Evolutionary conservation across 495 filamentous ascomycete genomes (phyloP).

Genomic region (Cercophora scortea): DNA sequence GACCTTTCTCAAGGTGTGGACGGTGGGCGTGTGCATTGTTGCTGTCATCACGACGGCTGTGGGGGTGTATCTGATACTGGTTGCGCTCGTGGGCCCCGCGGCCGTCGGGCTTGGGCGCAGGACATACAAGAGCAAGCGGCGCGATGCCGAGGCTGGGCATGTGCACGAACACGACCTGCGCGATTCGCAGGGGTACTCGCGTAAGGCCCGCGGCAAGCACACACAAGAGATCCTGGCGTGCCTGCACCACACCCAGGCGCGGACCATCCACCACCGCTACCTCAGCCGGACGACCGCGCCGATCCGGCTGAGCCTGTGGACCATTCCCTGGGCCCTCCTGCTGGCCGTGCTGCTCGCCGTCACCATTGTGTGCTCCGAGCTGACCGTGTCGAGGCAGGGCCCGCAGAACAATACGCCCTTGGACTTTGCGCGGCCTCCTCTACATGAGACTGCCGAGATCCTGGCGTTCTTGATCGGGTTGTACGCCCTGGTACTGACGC

Average conservation of each 20-base stretch:
- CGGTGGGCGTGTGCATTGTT: constrained; percentile 20
- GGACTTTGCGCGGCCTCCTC: constrained; percentile 19
- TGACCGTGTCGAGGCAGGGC: constrained; percentile 17
- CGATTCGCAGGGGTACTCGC: constrained; percentile 9
- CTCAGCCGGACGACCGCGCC: constrained; percentile 6
- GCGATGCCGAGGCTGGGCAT: constrained; percentile 6
- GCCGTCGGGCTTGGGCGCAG: constrained; percentile 4
- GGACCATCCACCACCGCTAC: constrained; percentile 15
- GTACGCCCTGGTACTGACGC: constrained; percentile 16
- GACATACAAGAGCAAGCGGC: neutral
- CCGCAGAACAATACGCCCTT: constrained; percentile 14
- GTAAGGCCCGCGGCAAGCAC: constrained; percentile 13
- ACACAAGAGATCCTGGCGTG: constrained; percentile 18
- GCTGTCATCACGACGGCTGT: constrained; percentile 20
- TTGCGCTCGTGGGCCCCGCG: constrained; percentile 11
- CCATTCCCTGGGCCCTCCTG: constrained; percentile 20
- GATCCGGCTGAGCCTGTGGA: constrained; percentile 18
- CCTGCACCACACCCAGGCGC: constrained; percentile 13
- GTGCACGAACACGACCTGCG: constrained; percentile 7
- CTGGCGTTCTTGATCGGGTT: constrained; percentile 19
- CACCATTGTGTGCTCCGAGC: constrained; percentile 15
- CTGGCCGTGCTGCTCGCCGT: constrained; percentile 15
- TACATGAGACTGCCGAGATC: constrained; percentile 24
- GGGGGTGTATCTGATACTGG: constrained; percentile 14
- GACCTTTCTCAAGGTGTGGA: constrained; percentile 19